Percentiles rank a stretch among this genome's conserved stretches.
phyloP scores from a whole-genome alignment of 169 alveolate genomes.

The Cryptosporidium canis region DNA sequence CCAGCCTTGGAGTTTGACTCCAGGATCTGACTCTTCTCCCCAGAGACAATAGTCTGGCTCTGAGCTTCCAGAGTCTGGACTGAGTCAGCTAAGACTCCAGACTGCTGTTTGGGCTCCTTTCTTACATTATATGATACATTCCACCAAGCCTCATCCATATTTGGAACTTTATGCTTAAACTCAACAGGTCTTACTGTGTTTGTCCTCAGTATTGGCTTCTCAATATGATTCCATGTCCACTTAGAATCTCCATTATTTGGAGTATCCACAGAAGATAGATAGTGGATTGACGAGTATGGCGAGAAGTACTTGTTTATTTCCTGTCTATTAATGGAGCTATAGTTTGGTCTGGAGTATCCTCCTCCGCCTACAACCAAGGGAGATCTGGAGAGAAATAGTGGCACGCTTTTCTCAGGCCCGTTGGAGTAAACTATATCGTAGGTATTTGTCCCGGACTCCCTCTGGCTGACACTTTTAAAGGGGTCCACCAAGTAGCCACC shows the following conservation, averaged over 20 bases:
- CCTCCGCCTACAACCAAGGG: neutral
- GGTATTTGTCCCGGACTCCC: neutral
- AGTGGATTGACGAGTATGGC: conserved; percentile 67
- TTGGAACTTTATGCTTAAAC: conserved; percentile 54
- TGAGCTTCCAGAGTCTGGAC: neutral
- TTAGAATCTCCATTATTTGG: neutral
- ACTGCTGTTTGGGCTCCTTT: conserved; percentile 5
- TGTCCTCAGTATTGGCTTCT: conserved; percentile 56
- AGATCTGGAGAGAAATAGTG: conserved; percentile 7
- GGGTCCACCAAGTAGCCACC: neutral
- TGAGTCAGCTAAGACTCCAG: neutral
- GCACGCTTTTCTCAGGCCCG: conserved; percentile 2
- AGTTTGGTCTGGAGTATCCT: neutral
- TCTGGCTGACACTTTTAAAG: neutral
- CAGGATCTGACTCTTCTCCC: neutral
- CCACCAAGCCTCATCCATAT: conserved; percentile 67
- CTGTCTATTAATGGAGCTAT: neutral
- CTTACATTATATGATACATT: conserved; percentile 30
- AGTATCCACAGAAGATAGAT: neutral
- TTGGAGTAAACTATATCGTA: neutral
- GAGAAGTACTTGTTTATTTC: conserved; percentile 38
- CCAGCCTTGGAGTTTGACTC: neutral
- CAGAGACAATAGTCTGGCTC: neutral
- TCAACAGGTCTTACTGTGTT: conserved; percentile 23
- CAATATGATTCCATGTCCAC: conserved; percentile 61